Conservation (phyloP, 768 basidiomycete genomes). For the Kwoniella botswanensis region DNA sequence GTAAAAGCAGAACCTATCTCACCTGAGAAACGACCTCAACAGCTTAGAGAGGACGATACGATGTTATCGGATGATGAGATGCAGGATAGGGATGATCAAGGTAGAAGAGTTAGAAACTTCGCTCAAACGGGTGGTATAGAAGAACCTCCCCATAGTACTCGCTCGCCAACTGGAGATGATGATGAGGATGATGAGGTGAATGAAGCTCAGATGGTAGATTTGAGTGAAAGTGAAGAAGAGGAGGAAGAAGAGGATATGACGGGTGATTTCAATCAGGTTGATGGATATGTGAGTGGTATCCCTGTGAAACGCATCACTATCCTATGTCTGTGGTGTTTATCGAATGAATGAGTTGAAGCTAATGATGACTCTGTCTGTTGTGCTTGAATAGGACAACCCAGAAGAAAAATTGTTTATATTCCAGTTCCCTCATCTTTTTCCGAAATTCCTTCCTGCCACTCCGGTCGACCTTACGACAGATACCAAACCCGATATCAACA, state of each 20-base stretch:
- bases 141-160: neutral
- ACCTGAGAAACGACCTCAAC: conserved; percentile 36
- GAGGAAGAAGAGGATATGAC: conserved; percentile 51
- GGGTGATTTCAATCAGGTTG: conserved; percentile 46
- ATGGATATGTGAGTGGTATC: conserved; percentile 32
- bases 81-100: conserved; percentile 49
- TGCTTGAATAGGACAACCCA: conserved; percentile 43
- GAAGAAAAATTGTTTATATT: conserved; percentile 72
- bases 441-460: conserved; percentile 66
- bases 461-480: conserved; percentile 58
- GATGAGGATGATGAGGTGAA: conserved; percentile 45
- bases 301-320: no score
- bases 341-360: neutral
- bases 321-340: no score
- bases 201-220: conserved; percentile 51
- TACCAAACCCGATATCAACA: conserved; percentile 57
- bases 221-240: conserved; percentile 55
- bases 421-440: conserved; percentile 87
- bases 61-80: conserved; percentile 48
- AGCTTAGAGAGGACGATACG: conserved; percentile 46
- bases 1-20: conserved; percentile 48
- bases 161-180: neutral
- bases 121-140: conserved; percentile 34
- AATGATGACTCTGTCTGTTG: neutral
- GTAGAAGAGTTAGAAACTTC: conserved; percentile 37